Base-by-base conservation (phyloP, 345 rosid genomes). In the Hypericum androsaemum region DNA sequence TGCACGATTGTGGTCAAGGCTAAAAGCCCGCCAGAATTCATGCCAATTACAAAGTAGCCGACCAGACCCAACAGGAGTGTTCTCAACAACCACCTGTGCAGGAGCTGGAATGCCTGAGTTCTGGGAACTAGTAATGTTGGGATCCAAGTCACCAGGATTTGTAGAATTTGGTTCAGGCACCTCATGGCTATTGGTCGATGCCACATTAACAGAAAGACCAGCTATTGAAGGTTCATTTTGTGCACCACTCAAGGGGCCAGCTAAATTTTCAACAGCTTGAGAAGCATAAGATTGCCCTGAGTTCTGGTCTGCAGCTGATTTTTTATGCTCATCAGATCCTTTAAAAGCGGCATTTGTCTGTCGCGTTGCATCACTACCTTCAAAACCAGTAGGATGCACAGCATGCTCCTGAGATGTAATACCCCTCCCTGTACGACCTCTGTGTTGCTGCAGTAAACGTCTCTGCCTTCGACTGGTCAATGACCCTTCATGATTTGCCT, bases 1-100 rank as follows among this genome's bases (percentile, higher is more conserved):
- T 3, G 99, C 99, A 68, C 99, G 96, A 70, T 92, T 85, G 73
- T 88, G 96, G 57, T 92, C 98, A 60, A 88, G 97, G 71, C 95
- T 80, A 71, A 92, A 88, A 59, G 97, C 98, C 60, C 94, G 80
- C 98, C 98, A 92, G 64, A 92, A 88, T 67, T 92, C 94, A 52
- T 88, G 80, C 98, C 98, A 92, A 67, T 92, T 92, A 53, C 83
- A 74, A 54, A 88, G 90, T 51, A 92, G 74, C 66, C 88, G 80
- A 43, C 98, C 97, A 14, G 95, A 88, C 64, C 98, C 98, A 57
- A 92, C 94, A 38, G 97, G 90, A 10, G 85, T 81, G 54, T 69
- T 80, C 73, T 92, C 97, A 67, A 81, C 82, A 73, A 92, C 94
- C 50, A 92, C 98, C 72, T 88, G 98, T 43, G 98, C 98, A 66